Evolutionary conservation across 1,139 yeast genomes (phyloP).

Genomic region (Maudiozyma humilis): DNA sequence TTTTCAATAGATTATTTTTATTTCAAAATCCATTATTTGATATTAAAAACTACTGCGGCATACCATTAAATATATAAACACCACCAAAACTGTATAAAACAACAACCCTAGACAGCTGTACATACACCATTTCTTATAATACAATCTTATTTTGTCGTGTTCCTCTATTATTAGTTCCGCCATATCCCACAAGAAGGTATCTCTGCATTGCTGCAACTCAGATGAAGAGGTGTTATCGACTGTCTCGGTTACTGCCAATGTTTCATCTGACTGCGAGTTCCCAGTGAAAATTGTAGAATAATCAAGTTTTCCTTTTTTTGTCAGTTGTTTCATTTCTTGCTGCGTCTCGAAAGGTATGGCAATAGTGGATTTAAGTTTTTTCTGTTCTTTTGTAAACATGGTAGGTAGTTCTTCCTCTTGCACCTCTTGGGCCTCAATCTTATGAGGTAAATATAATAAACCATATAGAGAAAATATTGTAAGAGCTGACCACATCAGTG

Average conservation of each 20-base stretch:
- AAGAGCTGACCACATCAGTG: slow-evolving; percentile 19
- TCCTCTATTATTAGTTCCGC: slow-evolving; percentile 13
- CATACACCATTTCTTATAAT: slow-evolving; percentile 14
- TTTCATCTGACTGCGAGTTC: background rate
- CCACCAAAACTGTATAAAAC: slow-evolving; percentile 5
- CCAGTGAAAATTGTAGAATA: no score
- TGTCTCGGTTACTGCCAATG: slow-evolving; percentile 1
- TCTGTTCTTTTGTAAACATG: slow-evolving; percentile 13
- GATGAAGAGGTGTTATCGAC: background rate
- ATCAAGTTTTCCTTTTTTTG: no score
- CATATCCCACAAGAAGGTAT: slow-evolving; percentile 7
- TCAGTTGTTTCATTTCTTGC: background rate
- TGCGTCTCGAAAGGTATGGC: background rate
- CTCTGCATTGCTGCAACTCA: slow-evolving; percentile 4
- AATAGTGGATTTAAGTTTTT: background rate
- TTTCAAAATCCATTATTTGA: background rate
- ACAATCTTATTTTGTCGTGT: slow-evolving; percentile 12
- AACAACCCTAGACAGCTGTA: slow-evolving; percentile 10
- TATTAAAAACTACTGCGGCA: background rate
- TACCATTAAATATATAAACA: slow-evolving; percentile 6
- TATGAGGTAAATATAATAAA: slow-evolving; percentile 15
- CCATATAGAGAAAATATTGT: slow-evolving; percentile 14
- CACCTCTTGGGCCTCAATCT: slow-evolving; percentile 11
- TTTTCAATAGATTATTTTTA: background rate
- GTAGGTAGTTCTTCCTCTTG: slow-evolving; percentile 22